phyloP scores from a whole-genome alignment of 495 filamentous ascomycete species.

The Penicillium samsonianum region DNA sequence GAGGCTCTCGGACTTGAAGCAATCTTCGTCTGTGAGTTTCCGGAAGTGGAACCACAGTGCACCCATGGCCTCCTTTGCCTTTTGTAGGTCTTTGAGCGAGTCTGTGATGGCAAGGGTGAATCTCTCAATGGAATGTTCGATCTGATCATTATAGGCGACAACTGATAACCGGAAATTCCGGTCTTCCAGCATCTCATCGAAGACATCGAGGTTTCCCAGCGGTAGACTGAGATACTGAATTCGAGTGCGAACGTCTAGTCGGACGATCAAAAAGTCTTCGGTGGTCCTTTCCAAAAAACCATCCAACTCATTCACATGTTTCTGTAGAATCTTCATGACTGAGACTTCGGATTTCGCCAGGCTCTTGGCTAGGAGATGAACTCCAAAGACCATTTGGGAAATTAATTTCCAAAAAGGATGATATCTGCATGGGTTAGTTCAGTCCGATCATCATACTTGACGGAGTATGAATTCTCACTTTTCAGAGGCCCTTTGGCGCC shows the following conservation, averaged over 20 bases:
- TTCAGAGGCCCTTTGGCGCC: slow-evolving; percentile 68
- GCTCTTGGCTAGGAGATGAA: slow-evolving; percentile 81
- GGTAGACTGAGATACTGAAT: slow-evolving; percentile 79
- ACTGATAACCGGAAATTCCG: slow-evolving; percentile 78
- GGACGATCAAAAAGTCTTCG: slow-evolving; percentile 83
- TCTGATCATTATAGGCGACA: slow-evolving; percentile 83
- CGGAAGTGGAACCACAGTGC: slow-evolving; percentile 76
- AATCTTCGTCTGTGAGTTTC: slow-evolving; percentile 58
- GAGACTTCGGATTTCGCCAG: slow-evolving; percentile 85
- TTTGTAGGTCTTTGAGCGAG: slow-evolving; percentile 71
- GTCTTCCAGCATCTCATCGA: slow-evolving; percentile 87
- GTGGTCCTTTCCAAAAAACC: slow-evolving; percentile 81
- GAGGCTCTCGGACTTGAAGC: slow-evolving; percentile 44
- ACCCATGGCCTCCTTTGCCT: slow-evolving; percentile 73
- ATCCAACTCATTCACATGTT: slow-evolving; percentile 91
- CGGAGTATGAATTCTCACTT: slow-evolving; percentile 32
- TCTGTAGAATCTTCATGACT: slow-evolving; percentile 86
- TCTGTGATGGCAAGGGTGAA: slow-evolving; percentile 75
- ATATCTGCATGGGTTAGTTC: slow-evolving; percentile 40
- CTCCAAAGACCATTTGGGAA: slow-evolving; percentile 90
- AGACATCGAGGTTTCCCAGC: slow-evolving; percentile 77
- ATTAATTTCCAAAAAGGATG: slow-evolving; percentile 90
- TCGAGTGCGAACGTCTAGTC: slow-evolving; percentile 69
- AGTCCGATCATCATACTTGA: not conserved
- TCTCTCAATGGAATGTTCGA: slow-evolving; percentile 82